Conservation (phyloP, 2,329 filamentous ascomycete genomes). For the Paraphoma chrysanthemicola region DNA sequence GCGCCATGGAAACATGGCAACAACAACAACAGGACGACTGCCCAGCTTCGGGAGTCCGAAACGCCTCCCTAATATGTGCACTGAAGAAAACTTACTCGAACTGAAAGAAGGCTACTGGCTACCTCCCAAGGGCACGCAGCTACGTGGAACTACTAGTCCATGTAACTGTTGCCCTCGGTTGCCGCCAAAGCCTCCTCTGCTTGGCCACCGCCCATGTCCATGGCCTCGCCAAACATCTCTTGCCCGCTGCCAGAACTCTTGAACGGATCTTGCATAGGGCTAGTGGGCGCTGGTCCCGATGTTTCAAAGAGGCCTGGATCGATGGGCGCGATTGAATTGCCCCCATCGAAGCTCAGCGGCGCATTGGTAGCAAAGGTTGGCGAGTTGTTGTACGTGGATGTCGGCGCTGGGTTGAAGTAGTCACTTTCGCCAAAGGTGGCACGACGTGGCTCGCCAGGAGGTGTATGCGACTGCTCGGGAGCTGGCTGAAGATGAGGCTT, state of each 20-base stretch:
- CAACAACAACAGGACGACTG: background rate
- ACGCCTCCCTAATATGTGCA: constrained; percentile 14
- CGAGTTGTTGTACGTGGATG: constrained; percentile 40
- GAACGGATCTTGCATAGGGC: constrained; percentile 46
- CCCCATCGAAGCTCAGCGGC: constrained; percentile 36
- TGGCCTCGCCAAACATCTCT: constrained; percentile 46
- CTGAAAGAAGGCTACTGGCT: too few relatives aligned
- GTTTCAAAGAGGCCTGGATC: constrained; percentile 48
- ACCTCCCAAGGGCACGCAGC: background rate
- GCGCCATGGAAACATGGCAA: background rate
- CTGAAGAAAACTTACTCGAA: too few relatives aligned
- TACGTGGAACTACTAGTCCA: constrained; percentile 34
- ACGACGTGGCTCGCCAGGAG: constrained; percentile 45
- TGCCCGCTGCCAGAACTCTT: constrained; percentile 46
- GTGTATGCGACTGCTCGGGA: constrained; percentile 45
- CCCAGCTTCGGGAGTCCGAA: background rate
- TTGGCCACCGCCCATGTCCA: constrained; percentile 45
- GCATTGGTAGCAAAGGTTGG: constrained; percentile 42
- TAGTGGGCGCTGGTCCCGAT: constrained; percentile 35
- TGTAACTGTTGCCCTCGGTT: constrained; percentile 42
- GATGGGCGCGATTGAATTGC: constrained; percentile 39
- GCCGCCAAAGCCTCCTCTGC: constrained; percentile 47
- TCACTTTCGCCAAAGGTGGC: constrained; percentile 34
- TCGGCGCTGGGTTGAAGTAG: constrained; percentile 39
- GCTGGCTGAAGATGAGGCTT: constrained; percentile 45